phyloP scores from a whole-genome alignment of 176 grass and related monocot genomes.

The Oryza brachyantha region DNA sequence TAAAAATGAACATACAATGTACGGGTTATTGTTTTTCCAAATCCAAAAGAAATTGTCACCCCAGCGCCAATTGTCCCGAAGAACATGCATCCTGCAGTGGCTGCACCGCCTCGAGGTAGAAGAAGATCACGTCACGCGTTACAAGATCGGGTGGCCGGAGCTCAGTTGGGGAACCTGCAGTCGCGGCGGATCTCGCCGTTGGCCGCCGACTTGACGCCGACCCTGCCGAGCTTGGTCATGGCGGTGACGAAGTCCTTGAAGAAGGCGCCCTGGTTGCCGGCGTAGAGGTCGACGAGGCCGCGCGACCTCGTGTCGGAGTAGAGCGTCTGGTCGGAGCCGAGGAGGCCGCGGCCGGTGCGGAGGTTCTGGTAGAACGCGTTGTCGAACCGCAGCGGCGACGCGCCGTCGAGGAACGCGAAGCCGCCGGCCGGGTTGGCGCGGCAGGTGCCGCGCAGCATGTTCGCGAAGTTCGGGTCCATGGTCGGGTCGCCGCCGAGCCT shows the following conservation, averaged over 20 bases:
- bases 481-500: constrained; percentile 19
- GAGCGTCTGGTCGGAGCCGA: constrained; percentile 65
- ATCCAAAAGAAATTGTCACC: not conserved
- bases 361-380: constrained; percentile 58
- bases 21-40: not conserved
- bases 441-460: constrained; percentile 29
- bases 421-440: not conserved
- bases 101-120: not conserved
- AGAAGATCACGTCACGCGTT: not conserved
- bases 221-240: constrained; percentile 48
- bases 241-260: constrained; percentile 44
- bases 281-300: constrained; percentile 45
- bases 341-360: constrained; percentile 33
- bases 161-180: constrained; percentile 48
- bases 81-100: not conserved
- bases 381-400: constrained; percentile 50
- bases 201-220: constrained; percentile 41
- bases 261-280: constrained; percentile 44
- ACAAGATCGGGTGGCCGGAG: no score
- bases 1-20: no score
- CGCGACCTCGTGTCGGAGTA: constrained; percentile 48
- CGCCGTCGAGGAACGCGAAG: constrained; percentile 53
- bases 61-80: not conserved
- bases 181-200: constrained; percentile 55
- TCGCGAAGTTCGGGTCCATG: constrained; percentile 43